These are phyloP conservation scores for Lipomyces chichibuensis DNA, from an alignment of 805 yeast species.

Conservation along the genomic window DNA sequence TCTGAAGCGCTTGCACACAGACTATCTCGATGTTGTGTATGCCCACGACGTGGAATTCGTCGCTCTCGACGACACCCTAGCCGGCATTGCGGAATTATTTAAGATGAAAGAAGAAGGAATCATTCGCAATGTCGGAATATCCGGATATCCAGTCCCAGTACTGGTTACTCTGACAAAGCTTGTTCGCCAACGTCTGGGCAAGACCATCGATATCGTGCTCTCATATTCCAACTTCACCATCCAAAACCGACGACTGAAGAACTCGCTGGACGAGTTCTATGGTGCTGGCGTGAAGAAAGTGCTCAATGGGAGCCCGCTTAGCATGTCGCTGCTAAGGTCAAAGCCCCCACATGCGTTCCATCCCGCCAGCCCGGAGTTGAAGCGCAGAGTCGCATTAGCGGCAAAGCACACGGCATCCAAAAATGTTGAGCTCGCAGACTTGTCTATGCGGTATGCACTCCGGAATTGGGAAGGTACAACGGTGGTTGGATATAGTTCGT, in stretches of 20 bases:
- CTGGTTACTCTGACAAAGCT: conserved; percentile 56
- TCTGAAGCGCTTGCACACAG: conserved; percentile 63
- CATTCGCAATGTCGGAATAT: conserved; percentile 69
- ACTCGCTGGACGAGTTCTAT: conserved; percentile 54
- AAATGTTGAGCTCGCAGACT: conserved; percentile 71
- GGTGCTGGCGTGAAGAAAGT: conserved; percentile 61
- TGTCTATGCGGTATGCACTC: conserved; percentile 78
- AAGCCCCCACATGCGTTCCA: conserved; percentile 74
- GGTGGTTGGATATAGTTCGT: conserved; percentile 74
- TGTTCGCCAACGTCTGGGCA: conserved; percentile 50
- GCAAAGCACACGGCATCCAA: conserved; percentile 53
- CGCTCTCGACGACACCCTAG: conserved; percentile 55
- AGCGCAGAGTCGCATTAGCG: conserved; percentile 49
- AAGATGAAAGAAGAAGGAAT: conserved; percentile 64
- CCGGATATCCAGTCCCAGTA: conserved; percentile 84
- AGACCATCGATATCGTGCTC: conserved; percentile 71
- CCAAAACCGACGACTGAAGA: conserved; percentile 64
- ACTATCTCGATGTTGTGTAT: conserved; percentile 77
- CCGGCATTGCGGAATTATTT: conserved; percentile 65
- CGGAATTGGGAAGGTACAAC: conserved; percentile 68
- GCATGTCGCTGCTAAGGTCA: conserved; percentile 81
- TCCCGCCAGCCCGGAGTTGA: conserved; percentile 69
- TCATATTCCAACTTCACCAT: conserved; percentile 82
- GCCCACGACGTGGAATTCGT: conserved; percentile 90
- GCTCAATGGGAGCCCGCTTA: conserved; percentile 81